Conservation (phyloP, 768 basidiomycete genomes). For the Candolleomyces eurysporus region DNA sequence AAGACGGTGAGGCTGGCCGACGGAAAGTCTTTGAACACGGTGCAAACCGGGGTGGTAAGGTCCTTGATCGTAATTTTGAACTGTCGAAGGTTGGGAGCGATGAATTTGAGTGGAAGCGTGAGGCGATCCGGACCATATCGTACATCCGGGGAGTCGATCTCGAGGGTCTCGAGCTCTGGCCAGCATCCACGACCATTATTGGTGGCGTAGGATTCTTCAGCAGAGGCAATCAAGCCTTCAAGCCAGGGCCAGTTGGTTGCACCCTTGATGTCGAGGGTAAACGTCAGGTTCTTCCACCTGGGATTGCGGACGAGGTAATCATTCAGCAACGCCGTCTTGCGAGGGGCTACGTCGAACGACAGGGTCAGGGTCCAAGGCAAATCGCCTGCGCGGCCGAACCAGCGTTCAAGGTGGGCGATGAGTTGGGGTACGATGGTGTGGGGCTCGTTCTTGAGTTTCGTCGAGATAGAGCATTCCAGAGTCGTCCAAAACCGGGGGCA, state of each 20-base stretch:
- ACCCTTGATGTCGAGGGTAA: not conserved
- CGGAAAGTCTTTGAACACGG: not conserved
- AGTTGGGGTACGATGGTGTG: not conserved
- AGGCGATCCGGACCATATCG: not conserved
- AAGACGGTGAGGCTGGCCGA: not conserved
- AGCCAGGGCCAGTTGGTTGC: not conserved
- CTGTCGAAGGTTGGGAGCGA: not conserved
- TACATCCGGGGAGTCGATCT: not conserved
- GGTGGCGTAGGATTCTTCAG: not conserved
- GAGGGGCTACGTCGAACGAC: not conserved
- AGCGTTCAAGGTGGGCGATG: not conserved
- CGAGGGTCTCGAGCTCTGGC: conserved; percentile 1
- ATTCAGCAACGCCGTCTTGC: not conserved
- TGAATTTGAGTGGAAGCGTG: not conserved
- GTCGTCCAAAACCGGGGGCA: conserved; percentile 1
- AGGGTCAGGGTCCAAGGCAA: not conserved
- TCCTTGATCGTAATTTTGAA: not conserved
- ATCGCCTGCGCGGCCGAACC: not conserved
- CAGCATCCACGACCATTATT: not conserved
- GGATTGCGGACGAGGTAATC: not conserved
- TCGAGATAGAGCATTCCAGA: conserved; percentile 1
- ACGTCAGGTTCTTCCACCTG: not conserved
- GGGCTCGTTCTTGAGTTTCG: conserved; percentile 2
- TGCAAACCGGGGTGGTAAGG: not conserved
- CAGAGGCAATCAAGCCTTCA: not conserved